phyloP scores from a whole-genome alignment of 225 moss, liverwort and hornwort species.

The Polytrichum formosum region DNA sequence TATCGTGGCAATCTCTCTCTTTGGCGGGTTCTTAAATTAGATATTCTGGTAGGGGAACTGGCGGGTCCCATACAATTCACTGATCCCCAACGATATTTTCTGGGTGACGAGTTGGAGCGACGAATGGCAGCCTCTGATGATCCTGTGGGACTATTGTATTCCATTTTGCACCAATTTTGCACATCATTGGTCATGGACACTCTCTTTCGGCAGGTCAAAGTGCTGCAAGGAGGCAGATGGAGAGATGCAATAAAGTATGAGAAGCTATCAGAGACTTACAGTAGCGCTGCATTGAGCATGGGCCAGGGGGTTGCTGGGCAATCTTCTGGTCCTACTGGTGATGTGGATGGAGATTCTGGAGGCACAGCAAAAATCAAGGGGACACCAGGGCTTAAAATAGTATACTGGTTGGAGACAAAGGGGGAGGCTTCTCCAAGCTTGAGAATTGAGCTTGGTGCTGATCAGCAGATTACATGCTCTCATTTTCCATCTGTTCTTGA shows the following conservation, averaged over 20 bases:
- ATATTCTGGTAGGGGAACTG: conserved; percentile 84
- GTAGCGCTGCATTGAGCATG: conserved; percentile 39
- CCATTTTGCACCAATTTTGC: conserved; percentile 90
- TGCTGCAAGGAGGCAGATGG: conserved; percentile 87
- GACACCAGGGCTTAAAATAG: conserved; percentile 78
- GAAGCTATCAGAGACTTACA: conserved; percentile 63
- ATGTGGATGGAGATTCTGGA: conserved; percentile 68
- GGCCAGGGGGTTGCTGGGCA: conserved; percentile 51
- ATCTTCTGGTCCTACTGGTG: conserved; percentile 52
- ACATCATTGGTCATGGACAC: conserved; percentile 95
- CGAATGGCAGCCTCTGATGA: conserved; percentile 98
- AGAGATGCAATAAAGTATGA: conserved; percentile 92
- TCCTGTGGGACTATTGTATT: conserved; percentile 79
- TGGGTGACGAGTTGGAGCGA: conserved; percentile 94
- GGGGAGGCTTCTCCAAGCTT: conserved; percentile 57
- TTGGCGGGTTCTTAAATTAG: conserved; percentile 88
- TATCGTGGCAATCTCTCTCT: conserved; percentile 81
- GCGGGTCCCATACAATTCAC: conserved; percentile 67
- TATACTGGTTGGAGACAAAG: conserved; percentile 88
- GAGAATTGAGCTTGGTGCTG: conserved; percentile 87
- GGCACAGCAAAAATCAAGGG: conserved; percentile 57
- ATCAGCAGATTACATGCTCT: conserved; percentile 80
- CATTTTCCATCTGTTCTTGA: conserved; percentile 88
- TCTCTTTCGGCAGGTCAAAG: conserved; percentile 83
- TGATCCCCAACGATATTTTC: conserved; percentile 74